These are phyloP conservation scores for Phytophthora hibernalis DNA, from an alignment of 352 stramenopile genomes.

Conservation along the genomic window DNA sequence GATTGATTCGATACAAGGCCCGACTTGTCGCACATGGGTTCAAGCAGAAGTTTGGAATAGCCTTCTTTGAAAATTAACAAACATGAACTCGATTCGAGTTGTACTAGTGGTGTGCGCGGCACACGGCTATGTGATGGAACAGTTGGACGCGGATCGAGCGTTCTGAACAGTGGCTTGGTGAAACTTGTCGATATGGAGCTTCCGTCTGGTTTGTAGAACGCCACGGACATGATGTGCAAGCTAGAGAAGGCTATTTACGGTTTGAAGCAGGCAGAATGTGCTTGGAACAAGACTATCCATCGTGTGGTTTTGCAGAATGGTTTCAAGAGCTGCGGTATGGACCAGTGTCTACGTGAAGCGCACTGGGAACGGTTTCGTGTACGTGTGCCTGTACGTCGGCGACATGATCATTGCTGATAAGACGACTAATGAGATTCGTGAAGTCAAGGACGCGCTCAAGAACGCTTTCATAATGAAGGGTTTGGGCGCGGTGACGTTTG, in stretches of 20 bases:
- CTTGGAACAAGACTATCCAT: slow-evolving; percentile 13
- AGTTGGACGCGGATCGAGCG: slow-evolving; percentile 44
- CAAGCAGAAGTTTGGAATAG: slow-evolving; percentile 35
- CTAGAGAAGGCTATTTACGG: slow-evolving; percentile 30
- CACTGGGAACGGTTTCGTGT: not conserved
- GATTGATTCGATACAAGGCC: slow-evolving; percentile 43
- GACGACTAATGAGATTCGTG: not conserved
- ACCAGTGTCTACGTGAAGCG: slow-evolving; percentile 13
- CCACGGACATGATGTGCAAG: slow-evolving; percentile 1
- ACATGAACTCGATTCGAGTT: slow-evolving; percentile 44
- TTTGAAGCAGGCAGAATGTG: slow-evolving; percentile 27
- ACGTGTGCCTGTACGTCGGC: slow-evolving; percentile 14
- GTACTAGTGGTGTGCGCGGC: slow-evolving; percentile 16
- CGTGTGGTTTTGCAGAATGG: not conserved
- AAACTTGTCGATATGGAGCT: slow-evolving; percentile 20
- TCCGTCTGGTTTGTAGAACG: not conserved
- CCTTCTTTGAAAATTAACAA: slow-evolving; percentile 38
- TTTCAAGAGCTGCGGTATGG: slow-evolving; percentile 10
- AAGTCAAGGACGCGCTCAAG: slow-evolving; percentile 8
- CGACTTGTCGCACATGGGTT: slow-evolving; percentile 44
- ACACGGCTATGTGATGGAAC: slow-evolving; percentile 27
- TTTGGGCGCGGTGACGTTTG: too few species aligned
- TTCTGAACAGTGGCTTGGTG: slow-evolving; percentile 29
- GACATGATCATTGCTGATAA: slow-evolving; percentile 28
- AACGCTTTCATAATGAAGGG: too few species aligned